These are phyloP conservation scores for Tolypocladium guangdongense DNA, from an alignment of 2,329 filamentous ascomycete species.

Conservation along the genomic window DNA sequence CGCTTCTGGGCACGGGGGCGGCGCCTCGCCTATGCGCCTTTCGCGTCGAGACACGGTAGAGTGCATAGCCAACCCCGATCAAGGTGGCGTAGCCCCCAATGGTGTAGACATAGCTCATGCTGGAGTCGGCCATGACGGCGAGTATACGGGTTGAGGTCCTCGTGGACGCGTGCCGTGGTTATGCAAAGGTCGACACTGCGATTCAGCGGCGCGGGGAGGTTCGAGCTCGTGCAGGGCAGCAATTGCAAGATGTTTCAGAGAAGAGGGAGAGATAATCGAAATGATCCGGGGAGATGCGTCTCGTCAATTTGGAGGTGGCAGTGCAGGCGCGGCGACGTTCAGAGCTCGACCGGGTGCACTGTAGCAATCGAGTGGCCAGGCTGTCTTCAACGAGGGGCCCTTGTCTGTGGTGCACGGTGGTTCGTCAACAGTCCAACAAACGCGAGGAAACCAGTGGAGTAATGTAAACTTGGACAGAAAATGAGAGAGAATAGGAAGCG, in stretches of 20 bases:
- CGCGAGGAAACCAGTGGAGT: background rate
- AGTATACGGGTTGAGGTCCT: background rate
- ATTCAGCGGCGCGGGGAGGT: background rate
- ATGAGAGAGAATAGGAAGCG: background rate
- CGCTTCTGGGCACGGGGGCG: conserved; percentile 15
- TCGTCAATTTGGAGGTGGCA: background rate
- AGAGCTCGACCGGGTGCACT: conserved; percentile 7
- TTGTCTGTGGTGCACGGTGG: conserved; percentile 7
- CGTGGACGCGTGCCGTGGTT: background rate
- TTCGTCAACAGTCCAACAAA: conserved; percentile 3
- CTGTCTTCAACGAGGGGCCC: conserved; percentile 16
- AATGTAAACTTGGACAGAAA: background rate
- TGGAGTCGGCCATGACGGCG: conserved; percentile 19
- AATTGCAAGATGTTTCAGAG: background rate
- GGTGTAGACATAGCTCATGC: conserved; percentile 25
- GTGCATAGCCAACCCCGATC: conserved; percentile 22
- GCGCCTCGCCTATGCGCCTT: conserved; percentile 20
- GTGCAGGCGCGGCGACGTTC: conserved; percentile 5
- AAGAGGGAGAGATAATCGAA: background rate
- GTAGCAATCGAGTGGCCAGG: conserved; percentile 20
- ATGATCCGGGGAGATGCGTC: background rate
- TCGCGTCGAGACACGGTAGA: conserved; percentile 24
- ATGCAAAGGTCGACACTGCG: background rate
- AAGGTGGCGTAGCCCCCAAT: conserved; percentile 25
- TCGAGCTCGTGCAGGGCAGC: background rate